phyloP scores from a whole-genome alignment of 768 basidiomycete genomes.

The Daedalea quercina region DNA sequence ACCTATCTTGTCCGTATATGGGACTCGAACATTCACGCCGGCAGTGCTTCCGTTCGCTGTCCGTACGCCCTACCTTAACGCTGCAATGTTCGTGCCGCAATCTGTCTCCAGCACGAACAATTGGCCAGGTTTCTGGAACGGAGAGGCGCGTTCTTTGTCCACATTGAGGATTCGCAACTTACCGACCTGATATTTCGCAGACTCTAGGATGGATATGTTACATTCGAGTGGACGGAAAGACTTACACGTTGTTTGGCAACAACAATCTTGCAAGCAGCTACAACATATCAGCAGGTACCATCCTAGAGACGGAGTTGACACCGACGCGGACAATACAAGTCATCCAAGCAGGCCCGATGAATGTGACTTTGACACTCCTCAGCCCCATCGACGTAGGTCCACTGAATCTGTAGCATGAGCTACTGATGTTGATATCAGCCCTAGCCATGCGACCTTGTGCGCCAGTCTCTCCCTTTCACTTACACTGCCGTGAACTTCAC shows the following conservation, averaged over 20 bases:
- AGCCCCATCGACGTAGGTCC: conserved; percentile 30
- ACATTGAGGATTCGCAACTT: not conserved
- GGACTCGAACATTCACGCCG: conserved; percentile 11
- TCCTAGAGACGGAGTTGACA: conserved; percentile 22
- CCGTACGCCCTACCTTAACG: conserved; percentile 21
- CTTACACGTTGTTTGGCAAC: conserved; percentile 11
- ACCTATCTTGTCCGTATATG: too few species aligned
- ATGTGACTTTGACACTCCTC: conserved; percentile 31
- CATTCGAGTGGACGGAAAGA: conserved; percentile 11
- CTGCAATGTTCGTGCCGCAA: conserved; percentile 8
- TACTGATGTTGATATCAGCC: not conserved
- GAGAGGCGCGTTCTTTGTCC: not conserved
- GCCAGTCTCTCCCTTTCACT: conserved; percentile 34
- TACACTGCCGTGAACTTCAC: conserved; percentile 26
- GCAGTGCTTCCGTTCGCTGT: conserved; percentile 19
- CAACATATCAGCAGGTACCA: conserved; percentile 1
- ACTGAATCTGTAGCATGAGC: too few species aligned
- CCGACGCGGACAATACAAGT: conserved; percentile 28
- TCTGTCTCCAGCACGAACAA: not conserved
- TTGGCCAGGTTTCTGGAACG: conserved; percentile 15
- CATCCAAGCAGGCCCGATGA: conserved; percentile 27
- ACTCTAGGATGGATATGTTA: conserved; percentile 13
- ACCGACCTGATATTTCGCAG: not conserved
- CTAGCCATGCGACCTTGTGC: conserved; percentile 28
- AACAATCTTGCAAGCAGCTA: not conserved